phyloP scores from a whole-genome alignment of 2,329 filamentous ascomycete genomes.

The Shiraia bambusicola region DNA sequence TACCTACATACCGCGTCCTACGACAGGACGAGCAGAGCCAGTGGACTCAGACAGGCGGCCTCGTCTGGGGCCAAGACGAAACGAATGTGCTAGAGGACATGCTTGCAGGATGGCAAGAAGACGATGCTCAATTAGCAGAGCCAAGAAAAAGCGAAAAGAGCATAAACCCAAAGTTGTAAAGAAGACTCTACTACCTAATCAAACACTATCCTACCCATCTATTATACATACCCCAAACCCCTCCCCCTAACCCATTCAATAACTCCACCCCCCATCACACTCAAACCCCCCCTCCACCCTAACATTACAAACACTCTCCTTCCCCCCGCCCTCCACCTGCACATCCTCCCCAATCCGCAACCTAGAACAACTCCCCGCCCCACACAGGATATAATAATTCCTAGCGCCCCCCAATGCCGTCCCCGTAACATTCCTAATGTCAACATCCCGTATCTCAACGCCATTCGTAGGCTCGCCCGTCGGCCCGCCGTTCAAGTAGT shows the following conservation, averaged over 20 bases:
- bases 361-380: conserved; percentile 51
- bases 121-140: conserved; percentile 9
- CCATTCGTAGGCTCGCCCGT: conserved; percentile 49
- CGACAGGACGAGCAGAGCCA: conserved; percentile 7
- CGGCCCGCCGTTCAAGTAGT: conserved; percentile 50
- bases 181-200: no score
- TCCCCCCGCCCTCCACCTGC: conserved; percentile 57
- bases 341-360: no score
- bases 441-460: conserved; percentile 48
- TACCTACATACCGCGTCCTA: conserved; percentile 36
- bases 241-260: no score
- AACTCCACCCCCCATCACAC: conserved; percentile 22
- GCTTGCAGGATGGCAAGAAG: conserved; percentile 35
- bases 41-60: conserved; percentile 23
- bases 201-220: no score
- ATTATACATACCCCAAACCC: no score
- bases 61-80: conserved; percentile 42
- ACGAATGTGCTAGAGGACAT: conserved; percentile 37
- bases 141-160: conserved; percentile 10
- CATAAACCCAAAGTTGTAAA: no score
- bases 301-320: conserved; percentile 41
- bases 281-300: conserved; percentile 29
- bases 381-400: conserved; percentile 57
- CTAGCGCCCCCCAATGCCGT: conserved; percentile 26
- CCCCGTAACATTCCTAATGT: conserved; percentile 45